Conservation (phyloP, 306 rosid species). For the Cucumis hystrix region DNA sequence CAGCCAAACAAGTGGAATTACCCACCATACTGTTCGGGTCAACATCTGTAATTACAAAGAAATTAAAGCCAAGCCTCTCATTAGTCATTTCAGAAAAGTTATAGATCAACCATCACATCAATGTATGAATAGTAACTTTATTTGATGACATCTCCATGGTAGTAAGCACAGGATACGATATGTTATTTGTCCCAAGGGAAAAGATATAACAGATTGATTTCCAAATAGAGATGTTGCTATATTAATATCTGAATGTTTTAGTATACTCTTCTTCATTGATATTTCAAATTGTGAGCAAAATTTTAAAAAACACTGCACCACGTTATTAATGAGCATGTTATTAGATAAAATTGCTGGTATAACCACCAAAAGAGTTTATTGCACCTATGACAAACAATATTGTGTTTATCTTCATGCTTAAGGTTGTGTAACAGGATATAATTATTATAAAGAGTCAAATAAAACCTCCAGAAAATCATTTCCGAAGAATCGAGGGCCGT, state of each 20-base stretch:
- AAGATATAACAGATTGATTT: neutral
- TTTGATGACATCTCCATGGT: neutral
- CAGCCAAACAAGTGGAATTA: constrained; percentile 80
- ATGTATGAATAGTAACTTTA: neutral
- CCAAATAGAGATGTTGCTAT: neutral
- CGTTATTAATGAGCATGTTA: neutral
- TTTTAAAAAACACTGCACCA: neutral
- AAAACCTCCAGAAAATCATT: constrained; percentile 73
- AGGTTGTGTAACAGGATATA: neutral
- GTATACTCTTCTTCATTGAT: neutral
- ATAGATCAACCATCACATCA: neutral
- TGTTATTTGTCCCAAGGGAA: neutral
- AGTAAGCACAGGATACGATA: neutral
- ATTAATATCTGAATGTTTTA: neutral
- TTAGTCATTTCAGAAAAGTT: neutral
- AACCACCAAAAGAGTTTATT: neutral
- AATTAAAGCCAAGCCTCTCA: neutral
- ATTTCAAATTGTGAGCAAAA: neutral
- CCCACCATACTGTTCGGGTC: constrained; percentile 97
- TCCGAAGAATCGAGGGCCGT: constrained; percentile 83
- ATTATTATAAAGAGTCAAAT: neutral
- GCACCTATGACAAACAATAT: neutral
- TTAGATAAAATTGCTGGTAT: neutral
- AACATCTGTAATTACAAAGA: constrained; percentile 48
- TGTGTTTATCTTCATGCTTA: neutral